Conservation (phyloP, 306 rosid genomes). For the Erythrophleum fordii region DNA sequence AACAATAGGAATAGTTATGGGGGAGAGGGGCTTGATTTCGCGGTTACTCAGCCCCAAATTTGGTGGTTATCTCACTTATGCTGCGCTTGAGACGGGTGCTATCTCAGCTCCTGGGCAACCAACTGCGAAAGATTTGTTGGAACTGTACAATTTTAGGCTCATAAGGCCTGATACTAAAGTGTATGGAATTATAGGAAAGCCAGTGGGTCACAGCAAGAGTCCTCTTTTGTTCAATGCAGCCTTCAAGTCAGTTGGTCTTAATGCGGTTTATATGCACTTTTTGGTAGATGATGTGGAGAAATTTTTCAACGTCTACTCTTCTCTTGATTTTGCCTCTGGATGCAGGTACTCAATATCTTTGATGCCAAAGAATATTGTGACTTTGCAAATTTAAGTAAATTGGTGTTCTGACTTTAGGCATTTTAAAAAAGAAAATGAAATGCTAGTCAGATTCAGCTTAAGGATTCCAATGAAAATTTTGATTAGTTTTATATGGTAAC, state of each 20-base stretch:
- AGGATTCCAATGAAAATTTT: neutral
- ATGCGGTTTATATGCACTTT: slow-evolving; percentile 55
- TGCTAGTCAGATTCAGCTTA: too few relatives aligned
- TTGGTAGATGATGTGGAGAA: slow-evolving; percentile 54
- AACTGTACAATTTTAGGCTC: slow-evolving; percentile 55
- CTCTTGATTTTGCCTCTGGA: slow-evolving; percentile 47
- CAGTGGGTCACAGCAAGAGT: slow-evolving; percentile 61
- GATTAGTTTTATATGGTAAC: neutral
- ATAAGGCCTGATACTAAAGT: slow-evolving; percentile 50
- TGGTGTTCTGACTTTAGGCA: too few relatives aligned
- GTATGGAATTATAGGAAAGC: slow-evolving; percentile 56
- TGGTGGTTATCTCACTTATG: slow-evolving; percentile 56
- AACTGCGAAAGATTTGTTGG: slow-evolving; percentile 44
- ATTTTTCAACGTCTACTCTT: slow-evolving; percentile 50
- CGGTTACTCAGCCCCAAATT: slow-evolving; percentile 53
- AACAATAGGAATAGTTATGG: slow-evolving; percentile 46
- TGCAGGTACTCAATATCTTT: slow-evolving; percentile 46
- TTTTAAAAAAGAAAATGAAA: too few relatives aligned
- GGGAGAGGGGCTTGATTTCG: slow-evolving; percentile 55
- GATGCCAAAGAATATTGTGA: neutral
- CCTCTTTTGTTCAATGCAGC: slow-evolving; percentile 58
- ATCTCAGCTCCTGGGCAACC: slow-evolving; percentile 53
- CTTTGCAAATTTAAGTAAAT: neutral
- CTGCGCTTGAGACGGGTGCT: slow-evolving; percentile 44
- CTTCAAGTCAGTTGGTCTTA: slow-evolving; percentile 45